These are phyloP conservation scores for Dioscorea cayenensis DNA, from an alignment of 116 monocot genomes.

Conservation along the genomic window DNA sequence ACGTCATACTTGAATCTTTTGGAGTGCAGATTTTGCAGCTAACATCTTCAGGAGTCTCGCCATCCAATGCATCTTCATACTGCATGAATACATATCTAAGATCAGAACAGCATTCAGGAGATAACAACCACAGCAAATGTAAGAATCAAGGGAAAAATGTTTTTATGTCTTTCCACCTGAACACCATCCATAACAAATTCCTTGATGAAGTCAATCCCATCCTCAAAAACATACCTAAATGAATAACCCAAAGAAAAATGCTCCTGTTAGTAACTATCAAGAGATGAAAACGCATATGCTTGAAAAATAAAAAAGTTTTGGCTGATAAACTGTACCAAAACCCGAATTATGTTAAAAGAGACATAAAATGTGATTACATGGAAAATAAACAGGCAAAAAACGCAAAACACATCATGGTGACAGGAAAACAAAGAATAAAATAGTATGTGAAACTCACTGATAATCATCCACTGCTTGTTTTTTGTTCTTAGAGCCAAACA, in stretches of 20 bases:
- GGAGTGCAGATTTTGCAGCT: slow-evolving; percentile 38
- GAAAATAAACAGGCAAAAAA: not conserved
- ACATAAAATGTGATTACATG: not conserved
- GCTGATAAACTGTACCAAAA: not conserved
- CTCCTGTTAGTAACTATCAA: not conserved
- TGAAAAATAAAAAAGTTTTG: not conserved
- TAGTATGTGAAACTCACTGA: slow-evolving; percentile 48
- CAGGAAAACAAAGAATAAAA: not conserved
- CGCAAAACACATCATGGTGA: not conserved
- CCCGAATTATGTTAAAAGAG: not conserved
- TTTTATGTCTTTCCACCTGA: slow-evolving; percentile 28
- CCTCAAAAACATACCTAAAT: slow-evolving; percentile 93
- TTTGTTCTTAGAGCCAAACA: slow-evolving; percentile 82
- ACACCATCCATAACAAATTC: slow-evolving; percentile 76
- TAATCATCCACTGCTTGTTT: slow-evolving; percentile 65
- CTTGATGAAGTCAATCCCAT: slow-evolving; percentile 88
- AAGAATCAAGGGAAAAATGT: not conserved
- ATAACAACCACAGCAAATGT: not conserved
- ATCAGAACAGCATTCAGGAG: slow-evolving; percentile 6
- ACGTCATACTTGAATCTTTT: slow-evolving; percentile 53
- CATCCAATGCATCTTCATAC: slow-evolving; percentile 48
- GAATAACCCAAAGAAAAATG: not conserved
- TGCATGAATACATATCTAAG: slow-evolving; percentile 19
- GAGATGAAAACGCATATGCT: not conserved
- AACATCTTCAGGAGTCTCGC: slow-evolving; percentile 26